phyloP scores from a whole-genome alignment of 2,329 filamentous ascomycete species.

The Aspergillus latus region DNA sequence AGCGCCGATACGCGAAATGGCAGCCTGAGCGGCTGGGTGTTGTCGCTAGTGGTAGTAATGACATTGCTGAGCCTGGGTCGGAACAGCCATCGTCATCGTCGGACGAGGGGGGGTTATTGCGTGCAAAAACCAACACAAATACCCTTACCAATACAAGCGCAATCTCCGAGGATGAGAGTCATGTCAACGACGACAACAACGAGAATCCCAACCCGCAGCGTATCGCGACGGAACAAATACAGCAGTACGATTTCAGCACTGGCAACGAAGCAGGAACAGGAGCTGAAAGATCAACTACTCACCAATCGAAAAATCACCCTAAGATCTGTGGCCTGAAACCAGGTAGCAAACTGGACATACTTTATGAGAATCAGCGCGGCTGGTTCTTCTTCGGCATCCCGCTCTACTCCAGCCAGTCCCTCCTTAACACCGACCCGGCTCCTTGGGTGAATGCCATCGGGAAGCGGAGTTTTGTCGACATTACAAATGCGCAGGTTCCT shows the following conservation, averaged over 20 bases:
- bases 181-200: background rate
- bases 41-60: conserved; percentile 18
- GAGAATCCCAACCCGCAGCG: background rate
- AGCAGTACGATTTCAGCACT: background rate
- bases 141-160: conserved; percentile 16
- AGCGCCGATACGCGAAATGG: conserved; percentile 51
- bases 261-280: background rate
- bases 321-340: conserved; percentile 25
- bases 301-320: conserved; percentile 8
- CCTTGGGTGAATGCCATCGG: conserved; percentile 75
- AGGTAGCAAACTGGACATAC: conserved; percentile 68
- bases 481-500: conserved; percentile 84
- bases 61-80: conserved; percentile 13
- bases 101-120: conserved; percentile 22
- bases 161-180: background rate
- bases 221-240: background rate
- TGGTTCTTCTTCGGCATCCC: conserved; percentile 85
- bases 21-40: conserved; percentile 58
- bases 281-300: conserved; percentile 2
- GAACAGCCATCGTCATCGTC: conserved; percentile 15
- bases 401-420: conserved; percentile 81
- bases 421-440: conserved; percentile 80
- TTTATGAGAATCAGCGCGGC: conserved; percentile 95
- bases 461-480: conserved; percentile 63
- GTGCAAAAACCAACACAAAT: conserved; percentile 15